Conservation (phyloP, 2,329 filamentous ascomycete genomes). For the Apiospora koreana region DNA sequence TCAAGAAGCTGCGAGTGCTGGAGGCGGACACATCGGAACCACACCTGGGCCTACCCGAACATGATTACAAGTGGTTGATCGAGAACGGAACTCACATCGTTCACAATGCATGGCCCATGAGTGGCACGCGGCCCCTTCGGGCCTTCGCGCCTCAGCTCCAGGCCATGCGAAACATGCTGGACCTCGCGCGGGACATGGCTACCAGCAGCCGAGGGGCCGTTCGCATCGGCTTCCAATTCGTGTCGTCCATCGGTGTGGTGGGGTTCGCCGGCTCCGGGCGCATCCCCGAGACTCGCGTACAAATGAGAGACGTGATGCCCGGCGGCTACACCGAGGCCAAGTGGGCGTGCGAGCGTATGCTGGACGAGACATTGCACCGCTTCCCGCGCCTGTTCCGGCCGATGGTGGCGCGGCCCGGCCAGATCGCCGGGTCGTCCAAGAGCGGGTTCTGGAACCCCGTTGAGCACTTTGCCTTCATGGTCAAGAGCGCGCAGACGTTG, state of each 20-base stretch:
- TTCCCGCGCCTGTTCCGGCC: slow-evolving; percentile 41
- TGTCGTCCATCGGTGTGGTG: slow-evolving; percentile 42
- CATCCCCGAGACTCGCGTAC: too few species aligned
- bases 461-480: slow-evolving; percentile 50
- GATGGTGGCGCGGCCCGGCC: slow-evolving; percentile 46
- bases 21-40: slow-evolving; percentile 42
- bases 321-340: slow-evolving; percentile 58
- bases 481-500: slow-evolving; percentile 51
- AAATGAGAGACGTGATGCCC: slow-evolving; percentile 31
- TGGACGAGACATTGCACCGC: slow-evolving; percentile 46
- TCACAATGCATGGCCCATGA: slow-evolving; percentile 56
- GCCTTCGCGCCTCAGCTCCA: slow-evolving; percentile 45
- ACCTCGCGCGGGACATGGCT: slow-evolving; percentile 39
- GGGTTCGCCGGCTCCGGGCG: slow-evolving; percentile 18
- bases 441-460: slow-evolving; percentile 56
- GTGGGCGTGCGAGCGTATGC: slow-evolving; percentile 48
- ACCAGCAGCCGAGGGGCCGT: slow-evolving; percentile 5
- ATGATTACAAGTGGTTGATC: slow-evolving; percentile 39
- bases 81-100: slow-evolving; percentile 48
- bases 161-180: slow-evolving; percentile 47
- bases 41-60: slow-evolving; percentile 40
- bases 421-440: slow-evolving; percentile 50
- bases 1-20: slow-evolving; percentile 40
- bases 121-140: slow-evolving; percentile 36
- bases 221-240: slow-evolving; percentile 37